These are phyloP conservation scores for Bipolaris oryzae DNA, from an alignment of 2,329 filamentous ascomycete genomes.

Conservation along the genomic window DNA sequence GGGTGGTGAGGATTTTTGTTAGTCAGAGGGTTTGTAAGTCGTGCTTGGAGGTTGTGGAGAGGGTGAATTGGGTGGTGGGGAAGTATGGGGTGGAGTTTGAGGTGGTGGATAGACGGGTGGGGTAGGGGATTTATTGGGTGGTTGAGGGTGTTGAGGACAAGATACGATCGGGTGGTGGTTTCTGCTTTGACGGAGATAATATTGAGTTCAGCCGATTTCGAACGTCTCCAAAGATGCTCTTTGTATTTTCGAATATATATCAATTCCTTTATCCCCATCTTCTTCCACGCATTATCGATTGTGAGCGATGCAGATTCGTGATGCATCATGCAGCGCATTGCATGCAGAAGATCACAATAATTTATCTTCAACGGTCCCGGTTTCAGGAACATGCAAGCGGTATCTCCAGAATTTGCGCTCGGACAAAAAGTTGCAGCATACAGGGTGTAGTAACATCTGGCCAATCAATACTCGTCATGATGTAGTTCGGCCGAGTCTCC, in stretches of 20 bases:
- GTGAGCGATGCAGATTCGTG: no score
- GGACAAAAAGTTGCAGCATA: not conserved
- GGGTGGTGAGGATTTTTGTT: not conserved
- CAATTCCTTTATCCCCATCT: not conserved
- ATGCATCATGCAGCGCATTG: no score
- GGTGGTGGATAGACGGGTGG: not conserved
- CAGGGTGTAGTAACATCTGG: not conserved
- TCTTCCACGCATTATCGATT: not conserved
- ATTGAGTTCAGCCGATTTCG: not conserved
- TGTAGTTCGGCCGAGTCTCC: constrained; percentile 6
- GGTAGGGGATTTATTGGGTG: not conserved
- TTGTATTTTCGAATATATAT: no score
- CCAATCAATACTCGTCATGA: not conserved
- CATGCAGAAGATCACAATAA: not conserved
- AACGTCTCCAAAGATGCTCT: not conserved
- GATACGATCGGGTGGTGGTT: not conserved
- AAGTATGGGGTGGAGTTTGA: not conserved
- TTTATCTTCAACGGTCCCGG: not conserved
- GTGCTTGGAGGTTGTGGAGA: not conserved
- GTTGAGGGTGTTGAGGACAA: no score
- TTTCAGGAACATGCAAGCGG: not conserved
- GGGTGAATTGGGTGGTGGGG: not conserved
- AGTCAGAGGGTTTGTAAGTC: not conserved
- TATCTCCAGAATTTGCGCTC: not conserved
- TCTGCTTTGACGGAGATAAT: not conserved